Percentiles rank a stretch among this genome's conserved stretches.
These are phyloP conservation scores for Magnolia officinalis DNA, from an alignment of 164 flowering plant genomes.

Conservation along the genomic window DNA sequence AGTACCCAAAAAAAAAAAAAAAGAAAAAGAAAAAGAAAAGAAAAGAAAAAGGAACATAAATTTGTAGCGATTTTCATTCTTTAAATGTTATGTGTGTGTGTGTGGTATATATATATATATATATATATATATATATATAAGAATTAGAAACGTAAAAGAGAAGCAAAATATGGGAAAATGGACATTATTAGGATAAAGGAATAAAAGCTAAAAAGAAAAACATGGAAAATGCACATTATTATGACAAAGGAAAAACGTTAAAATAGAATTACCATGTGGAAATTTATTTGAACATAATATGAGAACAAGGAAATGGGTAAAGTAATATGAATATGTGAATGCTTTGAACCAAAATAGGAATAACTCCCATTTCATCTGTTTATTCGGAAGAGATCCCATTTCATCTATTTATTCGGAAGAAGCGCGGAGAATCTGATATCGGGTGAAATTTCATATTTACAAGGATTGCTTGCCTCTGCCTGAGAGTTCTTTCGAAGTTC, in stretches of 20 bases:
- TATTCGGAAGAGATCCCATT: too few species aligned
- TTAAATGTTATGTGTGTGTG: too few species aligned
- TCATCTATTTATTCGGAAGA: too few species aligned
- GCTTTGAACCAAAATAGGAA: neutral
- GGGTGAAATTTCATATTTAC: slow-evolving; percentile 41
- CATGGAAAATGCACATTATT: neutral
- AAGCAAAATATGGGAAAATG: too few species aligned
- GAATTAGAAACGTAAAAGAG: too few species aligned
- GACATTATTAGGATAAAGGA: neutral
- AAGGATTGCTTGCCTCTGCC: slow-evolving; percentile 46
- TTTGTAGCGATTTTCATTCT: too few species aligned
- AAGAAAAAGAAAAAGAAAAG: too few species aligned
- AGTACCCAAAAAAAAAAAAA: too few species aligned
- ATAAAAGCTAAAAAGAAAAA: neutral
- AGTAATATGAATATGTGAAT: neutral
- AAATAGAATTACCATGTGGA: neutral
- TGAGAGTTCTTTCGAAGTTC: slow-evolving; percentile 30
- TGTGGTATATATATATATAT: too few species aligned
- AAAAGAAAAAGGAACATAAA: too few species aligned
- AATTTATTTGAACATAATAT: neutral
- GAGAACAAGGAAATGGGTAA: neutral
- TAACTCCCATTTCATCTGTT: too few species aligned
- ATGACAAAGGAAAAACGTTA: neutral
- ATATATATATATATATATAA: too few species aligned
- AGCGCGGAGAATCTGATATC: neutral